Base-by-base conservation (phyloP, 805 yeast genomes). In the Saturnispora bothae region DNA sequence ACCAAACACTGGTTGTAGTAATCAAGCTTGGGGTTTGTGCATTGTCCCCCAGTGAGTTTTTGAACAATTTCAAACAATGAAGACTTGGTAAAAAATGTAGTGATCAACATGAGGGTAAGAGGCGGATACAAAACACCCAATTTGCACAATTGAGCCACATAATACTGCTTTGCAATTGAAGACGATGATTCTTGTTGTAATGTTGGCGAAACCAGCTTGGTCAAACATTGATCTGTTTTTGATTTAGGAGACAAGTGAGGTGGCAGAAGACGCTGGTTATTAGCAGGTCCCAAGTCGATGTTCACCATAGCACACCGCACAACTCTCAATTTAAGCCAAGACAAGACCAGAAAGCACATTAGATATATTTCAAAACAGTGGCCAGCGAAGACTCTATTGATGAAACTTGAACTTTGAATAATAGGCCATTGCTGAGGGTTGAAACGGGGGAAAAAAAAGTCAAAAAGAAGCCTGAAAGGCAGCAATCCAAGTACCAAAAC, bases 41-140 rank as follows among this genome's bases (percentile, higher is more conserved):
- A 67, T 27, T 52, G 49, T 1, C 71, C 72, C 0, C 70, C 69
- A 0, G 66, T 55, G 2, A 41, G 16, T n/a, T 53, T 44, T 36
- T 60, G 56, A 2, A 65, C 42, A 29, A 59, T 39, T 29, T 57
- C 61, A 40, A 46, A 58, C 3, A 59, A 15, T 3, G 63, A 53
- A 29, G 57, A 21, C 3, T 14, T 31, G 2, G 22, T 21, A 4
- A 38, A 7, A 7, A 38, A 32, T 2, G 33, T 38, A 12, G 36
- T 31, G 15, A 32, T 28, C 10, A 38, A 18, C 21, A 54, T 27
- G 0, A 46, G 5, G 2, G 33, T 36, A 2, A 59, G 9, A 49
- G 59, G 51, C 2, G 35, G 8, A 34, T 46, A 55, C 1, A 56
- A 31, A 2, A 42, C 6, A 1, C 35, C 18, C 12, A 52, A 22